These are phyloP conservation scores for Prillingera fragicola DNA, from an alignment of 1,284 basidiomycete species.

Conservation along the genomic window DNA sequence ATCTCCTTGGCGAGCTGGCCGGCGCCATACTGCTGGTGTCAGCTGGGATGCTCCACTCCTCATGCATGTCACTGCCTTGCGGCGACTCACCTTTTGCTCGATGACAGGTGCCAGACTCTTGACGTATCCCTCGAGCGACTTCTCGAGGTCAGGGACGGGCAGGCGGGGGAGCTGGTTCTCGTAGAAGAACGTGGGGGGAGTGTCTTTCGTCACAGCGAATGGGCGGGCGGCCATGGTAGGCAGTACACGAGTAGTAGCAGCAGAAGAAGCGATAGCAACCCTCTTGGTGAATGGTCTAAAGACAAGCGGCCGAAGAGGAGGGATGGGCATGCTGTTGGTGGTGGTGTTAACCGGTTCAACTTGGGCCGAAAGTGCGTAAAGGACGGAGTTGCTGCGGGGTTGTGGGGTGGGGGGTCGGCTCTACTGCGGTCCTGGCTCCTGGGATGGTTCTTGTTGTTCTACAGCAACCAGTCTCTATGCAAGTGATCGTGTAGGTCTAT, in stretches of 20 bases:
- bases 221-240: not conserved
- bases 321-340: not conserved
- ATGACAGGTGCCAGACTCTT: conserved; percentile 74
- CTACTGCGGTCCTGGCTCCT: no score
- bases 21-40: conserved; percentile 51
- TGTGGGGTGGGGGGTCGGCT: not conserved
- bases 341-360: no score
- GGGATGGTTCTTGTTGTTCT: no score
- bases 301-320: not conserved
- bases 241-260: not conserved
- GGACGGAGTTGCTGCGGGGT: not conserved
- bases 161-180: conserved; percentile 60
- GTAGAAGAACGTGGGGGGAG: no score
- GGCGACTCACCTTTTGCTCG: conserved; percentile 60
- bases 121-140: conserved; percentile 74
- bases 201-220: not conserved
- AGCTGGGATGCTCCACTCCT: conserved; percentile 11
- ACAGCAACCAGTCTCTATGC: no score
- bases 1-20: conserved; percentile 57
- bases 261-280: not conserved
- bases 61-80: not conserved
- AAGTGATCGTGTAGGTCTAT: no score
- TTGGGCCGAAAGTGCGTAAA: not conserved
- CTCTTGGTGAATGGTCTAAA: not conserved
- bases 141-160: conserved; percentile 75